A percentile compares a stretch with the other conserved stretches of the same genome.
These are phyloP conservation scores for Ormosia semicastrata DNA, from an alignment of 306 rosid genomes.

Conservation along the genomic window DNA sequence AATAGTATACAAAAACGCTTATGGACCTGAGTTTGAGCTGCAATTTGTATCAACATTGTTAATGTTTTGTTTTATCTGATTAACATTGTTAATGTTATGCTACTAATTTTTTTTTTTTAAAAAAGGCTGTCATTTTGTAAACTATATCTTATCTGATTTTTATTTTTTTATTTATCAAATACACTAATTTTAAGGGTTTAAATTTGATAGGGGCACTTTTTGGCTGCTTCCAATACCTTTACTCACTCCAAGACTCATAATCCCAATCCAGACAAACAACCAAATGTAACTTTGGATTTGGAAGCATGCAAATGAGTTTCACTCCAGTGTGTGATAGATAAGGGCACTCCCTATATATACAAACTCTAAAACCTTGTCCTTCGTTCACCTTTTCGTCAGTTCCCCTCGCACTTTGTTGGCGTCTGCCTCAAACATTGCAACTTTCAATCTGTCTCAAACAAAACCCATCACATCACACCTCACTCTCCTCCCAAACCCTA, in stretches of 20 bases:
- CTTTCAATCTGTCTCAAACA: conserved; percentile 31
- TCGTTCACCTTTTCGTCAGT: conserved; percentile 6
- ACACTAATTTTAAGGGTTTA: background rate
- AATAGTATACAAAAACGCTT: too few species aligned
- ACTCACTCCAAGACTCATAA: background rate
- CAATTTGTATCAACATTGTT: too few species aligned
- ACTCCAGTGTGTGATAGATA: background rate
- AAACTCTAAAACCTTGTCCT: background rate
- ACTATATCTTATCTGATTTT: too few species aligned
- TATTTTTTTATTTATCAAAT: background rate
- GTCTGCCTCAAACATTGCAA: conserved; percentile 30
- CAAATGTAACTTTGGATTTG: background rate
- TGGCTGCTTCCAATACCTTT: background rate
- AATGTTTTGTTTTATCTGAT: too few species aligned
- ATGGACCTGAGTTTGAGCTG: too few species aligned
- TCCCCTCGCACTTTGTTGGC: conserved; percentile 31
- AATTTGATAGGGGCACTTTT: background rate
- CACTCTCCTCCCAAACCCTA: conserved; percentile 51
- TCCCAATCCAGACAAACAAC: background rate
- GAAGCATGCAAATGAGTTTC: background rate
- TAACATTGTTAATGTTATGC: too few species aligned
- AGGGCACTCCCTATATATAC: background rate
- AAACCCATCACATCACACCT: background rate
- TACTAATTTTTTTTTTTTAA: too few species aligned
- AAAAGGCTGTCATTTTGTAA: background rate